These are phyloP conservation scores for Paramecium caudatum DNA, from an alignment of 73 alveolate genomes.

Conservation along the genomic window DNA sequence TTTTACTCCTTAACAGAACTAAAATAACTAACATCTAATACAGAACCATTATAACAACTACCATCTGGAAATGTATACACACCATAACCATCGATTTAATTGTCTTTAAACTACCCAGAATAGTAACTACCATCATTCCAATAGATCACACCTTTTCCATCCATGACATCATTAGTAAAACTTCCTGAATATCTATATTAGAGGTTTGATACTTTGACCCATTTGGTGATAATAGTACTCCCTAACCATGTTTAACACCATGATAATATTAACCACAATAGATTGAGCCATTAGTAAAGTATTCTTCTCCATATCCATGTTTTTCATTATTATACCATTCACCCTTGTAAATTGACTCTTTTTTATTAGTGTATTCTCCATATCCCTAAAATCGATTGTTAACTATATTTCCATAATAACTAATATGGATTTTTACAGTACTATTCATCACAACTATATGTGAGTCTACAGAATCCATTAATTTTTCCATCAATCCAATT, in stretches of 20 bases:
- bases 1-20: background rate
- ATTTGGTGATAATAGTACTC: background rate
- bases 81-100: conserved; percentile 83
- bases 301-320: conserved; percentile 60
- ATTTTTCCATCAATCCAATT: conserved; percentile 21
- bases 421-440: no score
- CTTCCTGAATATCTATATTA: background rate
- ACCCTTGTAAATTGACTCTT: background rate
- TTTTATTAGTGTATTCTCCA: conserved; percentile 1
- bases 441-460: background rate
- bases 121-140: conserved; percentile 79
- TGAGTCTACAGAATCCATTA: background rate
- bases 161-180: background rate
- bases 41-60: conserved; percentile 79
- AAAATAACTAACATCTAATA: background rate
- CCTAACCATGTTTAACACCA: background rate
- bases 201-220: conserved; percentile 10
- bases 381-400: conserved; percentile 40
- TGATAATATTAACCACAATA: background rate
- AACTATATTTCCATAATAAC: background rate
- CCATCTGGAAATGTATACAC: conserved; percentile 83
- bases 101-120: conserved; percentile 74
- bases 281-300: background rate
- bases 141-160: background rate
- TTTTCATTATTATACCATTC: conserved; percentile 2